Conservation (phyloP, 148 eudicot species). For the Suaeda aralocaspica region DNA sequence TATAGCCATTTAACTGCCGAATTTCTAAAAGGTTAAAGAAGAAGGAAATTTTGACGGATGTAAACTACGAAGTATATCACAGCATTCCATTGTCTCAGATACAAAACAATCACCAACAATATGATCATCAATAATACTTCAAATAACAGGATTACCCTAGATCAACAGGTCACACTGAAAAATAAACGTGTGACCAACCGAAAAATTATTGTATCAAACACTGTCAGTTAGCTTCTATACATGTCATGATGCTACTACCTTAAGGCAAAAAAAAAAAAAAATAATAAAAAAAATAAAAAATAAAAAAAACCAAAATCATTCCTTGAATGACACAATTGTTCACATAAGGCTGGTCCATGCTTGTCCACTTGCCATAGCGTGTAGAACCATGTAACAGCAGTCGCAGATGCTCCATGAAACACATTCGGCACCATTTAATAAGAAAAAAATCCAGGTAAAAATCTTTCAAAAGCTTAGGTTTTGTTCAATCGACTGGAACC, state of each 20-base stretch:
- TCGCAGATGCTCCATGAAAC: constrained; percentile 3
- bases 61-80: no score
- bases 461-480: not conserved
- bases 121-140: no score
- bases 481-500: constrained; percentile 33
- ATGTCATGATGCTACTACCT: not conserved
- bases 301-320: not conserved
- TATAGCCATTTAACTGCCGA: not conserved
- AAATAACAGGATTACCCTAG: no score
- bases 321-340: not conserved
- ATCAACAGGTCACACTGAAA: no score
- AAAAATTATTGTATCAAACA: no score
- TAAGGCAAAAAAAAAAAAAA: not conserved
- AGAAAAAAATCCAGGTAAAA: not conserved
- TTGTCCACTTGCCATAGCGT: not conserved
- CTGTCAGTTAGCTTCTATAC: not conserved
- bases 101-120: no score
- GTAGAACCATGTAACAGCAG: not conserved
- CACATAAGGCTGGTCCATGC: not conserved
- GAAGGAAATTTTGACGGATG: no score
- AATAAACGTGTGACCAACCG: no score
- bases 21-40: not conserved
- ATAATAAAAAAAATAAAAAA: not conserved
- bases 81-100: no score
- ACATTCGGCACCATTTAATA: constrained; percentile 4